Evolutionary conservation across 1,284 basidiomycete species (phyloP), one percentile per base, ranked within the genome.

Genomic region (Athelia sp.): DNA sequence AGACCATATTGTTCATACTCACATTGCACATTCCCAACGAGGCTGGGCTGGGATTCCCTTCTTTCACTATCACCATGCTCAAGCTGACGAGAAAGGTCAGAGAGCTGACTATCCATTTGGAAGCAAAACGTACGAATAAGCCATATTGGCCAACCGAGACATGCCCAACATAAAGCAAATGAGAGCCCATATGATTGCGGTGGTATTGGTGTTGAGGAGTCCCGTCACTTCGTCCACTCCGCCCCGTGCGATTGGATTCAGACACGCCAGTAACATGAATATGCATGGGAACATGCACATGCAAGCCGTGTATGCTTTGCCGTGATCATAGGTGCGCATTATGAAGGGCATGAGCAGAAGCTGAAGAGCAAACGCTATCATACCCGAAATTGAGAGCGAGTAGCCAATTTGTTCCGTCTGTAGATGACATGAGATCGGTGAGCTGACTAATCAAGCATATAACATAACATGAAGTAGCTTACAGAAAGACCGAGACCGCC

Each of bases 341-440:
- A 82, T 58, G 40, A 63, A 61, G 1, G 79, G 73, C 66, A 81
- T 71, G 52, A 76, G 56, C 50, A 73, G 62, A 3, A 78, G 53
- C 53, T 79, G 76, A 31, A 78, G 63, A n/a, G 63, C 45, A 15
- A 69, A 69, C 9, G 79, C 73, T 42, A 75, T 66, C 8, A 59
- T 47, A 14, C 78, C 77, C 3, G 73, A 65, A 23, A 63, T 56
- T 15, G 79, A 69, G 38, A 84, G 73, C 24, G 76, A 75, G 54
- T 76, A 77, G 15, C 83, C 85, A 51, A 86, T 87, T 61, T 83
- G 70, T 21, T 74, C 72, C 13, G 76, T 73, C 83, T 84, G 54
- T 8, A n/a, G n/a, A 51, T 36, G 43, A 17, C 38, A 8, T 40
- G 36, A 6, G 36, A 87, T 61, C 83, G 70, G 19, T 74, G 72